These are phyloP conservation scores for Acanthamoeba royreba DNA, from an alignment of 208 protist genomes.

Conservation along the genomic window DNA sequence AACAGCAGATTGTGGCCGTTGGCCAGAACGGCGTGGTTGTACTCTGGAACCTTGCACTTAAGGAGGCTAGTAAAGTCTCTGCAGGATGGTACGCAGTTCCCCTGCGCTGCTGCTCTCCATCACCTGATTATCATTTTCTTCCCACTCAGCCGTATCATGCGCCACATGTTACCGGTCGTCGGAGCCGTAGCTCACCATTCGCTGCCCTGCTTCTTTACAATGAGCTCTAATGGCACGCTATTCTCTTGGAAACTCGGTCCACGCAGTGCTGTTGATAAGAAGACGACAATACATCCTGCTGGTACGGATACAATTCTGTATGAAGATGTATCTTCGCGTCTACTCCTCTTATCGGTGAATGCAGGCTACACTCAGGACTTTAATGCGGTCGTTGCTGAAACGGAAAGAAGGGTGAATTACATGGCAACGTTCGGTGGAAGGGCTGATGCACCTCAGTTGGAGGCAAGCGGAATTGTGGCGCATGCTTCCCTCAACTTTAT, in stretches of 20 bases:
- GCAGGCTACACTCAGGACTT: constrained; percentile 34
- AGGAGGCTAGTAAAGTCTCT: background rate
- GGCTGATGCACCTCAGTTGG: background rate
- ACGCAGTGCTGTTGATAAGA: background rate
- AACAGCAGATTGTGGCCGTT: background rate
- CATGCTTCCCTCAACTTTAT: background rate
- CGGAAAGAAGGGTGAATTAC: background rate
- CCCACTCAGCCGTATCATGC: background rate
- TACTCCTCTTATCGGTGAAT: background rate
- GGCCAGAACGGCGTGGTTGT: constrained; percentile 14
- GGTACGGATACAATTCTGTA: background rate
- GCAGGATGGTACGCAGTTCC: background rate
- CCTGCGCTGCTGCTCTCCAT: background rate
- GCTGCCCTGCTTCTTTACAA: background rate
- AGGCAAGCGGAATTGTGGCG: background rate
- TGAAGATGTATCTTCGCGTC: background rate
- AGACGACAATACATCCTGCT: background rate
- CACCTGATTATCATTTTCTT: background rate
- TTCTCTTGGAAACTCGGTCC: background rate
- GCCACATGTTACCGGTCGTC: background rate
- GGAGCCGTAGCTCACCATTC: background rate
- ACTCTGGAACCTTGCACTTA: background rate
- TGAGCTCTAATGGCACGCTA: background rate
- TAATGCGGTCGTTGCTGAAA: background rate
- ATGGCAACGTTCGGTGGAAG: background rate